Conservation (phyloP, 176 grass and related monocot species). For the Zoysia japonica region DNA sequence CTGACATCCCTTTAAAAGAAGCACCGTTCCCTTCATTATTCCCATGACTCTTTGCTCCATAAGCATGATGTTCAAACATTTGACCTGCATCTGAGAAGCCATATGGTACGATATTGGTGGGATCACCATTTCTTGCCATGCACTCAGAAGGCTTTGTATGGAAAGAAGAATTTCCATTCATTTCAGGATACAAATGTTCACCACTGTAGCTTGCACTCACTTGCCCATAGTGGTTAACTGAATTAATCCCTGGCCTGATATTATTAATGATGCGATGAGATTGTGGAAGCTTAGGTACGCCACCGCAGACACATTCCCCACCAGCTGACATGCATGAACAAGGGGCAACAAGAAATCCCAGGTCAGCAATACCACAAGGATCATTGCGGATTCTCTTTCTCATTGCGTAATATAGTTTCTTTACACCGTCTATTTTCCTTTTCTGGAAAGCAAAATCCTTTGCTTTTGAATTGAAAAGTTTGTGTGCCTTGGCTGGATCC, state of each 20-base stretch:
- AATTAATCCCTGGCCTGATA: slow-evolving; percentile 42
- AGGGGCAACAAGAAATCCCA: slow-evolving; percentile 51
- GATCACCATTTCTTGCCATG: slow-evolving; percentile 41
- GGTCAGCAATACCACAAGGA: slow-evolving; percentile 41
- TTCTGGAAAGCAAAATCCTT: slow-evolving; percentile 64
- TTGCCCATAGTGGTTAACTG: slow-evolving; percentile 46
- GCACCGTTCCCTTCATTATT: slow-evolving; percentile 34
- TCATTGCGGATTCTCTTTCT: slow-evolving; percentile 58
- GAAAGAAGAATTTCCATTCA: slow-evolving; percentile 49
- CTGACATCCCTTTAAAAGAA: slow-evolving; percentile 45
- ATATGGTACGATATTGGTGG: slow-evolving; percentile 29
- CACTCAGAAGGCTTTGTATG: slow-evolving; percentile 44
- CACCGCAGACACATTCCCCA: slow-evolving; percentile 40
- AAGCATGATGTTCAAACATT: slow-evolving; percentile 51
- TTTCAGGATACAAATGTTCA: slow-evolving; percentile 45
- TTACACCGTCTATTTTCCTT: slow-evolving; percentile 58
- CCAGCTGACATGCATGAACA: slow-evolving; percentile 44
- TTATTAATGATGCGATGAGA: slow-evolving; percentile 39
- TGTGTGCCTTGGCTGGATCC: slow-evolving; percentile 56
- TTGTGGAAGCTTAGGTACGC: slow-evolving; percentile 37
- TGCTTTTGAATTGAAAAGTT: slow-evolving; percentile 61
- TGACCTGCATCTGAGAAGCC: slow-evolving; percentile 48
- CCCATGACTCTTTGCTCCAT: slow-evolving; percentile 44
- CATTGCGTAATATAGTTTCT: slow-evolving; percentile 61
- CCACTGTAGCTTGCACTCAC: slow-evolving; percentile 35